Evolutionary conservation across 1,284 basidiomycete species (phyloP), one percentile per base, ranked within the genome.

Genomic region (Moesziomyces globuligerus): DNA sequence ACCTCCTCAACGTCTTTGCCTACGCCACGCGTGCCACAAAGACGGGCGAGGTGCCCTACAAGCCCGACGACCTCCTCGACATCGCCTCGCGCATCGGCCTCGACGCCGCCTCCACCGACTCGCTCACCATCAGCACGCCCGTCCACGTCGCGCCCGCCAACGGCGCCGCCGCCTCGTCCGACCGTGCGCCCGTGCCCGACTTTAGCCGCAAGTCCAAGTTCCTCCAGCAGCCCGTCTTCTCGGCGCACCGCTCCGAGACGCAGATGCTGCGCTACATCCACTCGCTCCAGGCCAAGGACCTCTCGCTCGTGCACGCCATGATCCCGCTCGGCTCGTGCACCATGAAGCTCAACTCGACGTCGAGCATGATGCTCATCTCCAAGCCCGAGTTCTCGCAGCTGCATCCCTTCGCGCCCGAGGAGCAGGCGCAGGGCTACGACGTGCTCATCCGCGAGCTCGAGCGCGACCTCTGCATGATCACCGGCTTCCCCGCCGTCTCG

Each of bases 291-390:
- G 89, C 89, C 54, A 98, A 98, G 85, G 95, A 98, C 83, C 88
- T 98, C 55, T 92, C 92, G 28, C 90, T 98, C 32, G 91, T 92
- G 7, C 94, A 98, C 82, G 89, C 92, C 37, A 98, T 98, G 93
- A 97, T 97, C 77, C 91, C 96, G 5, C 89, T 98, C 13, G 95
- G 95, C 54, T 95, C 81, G 28, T 85, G 83, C 77, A 84, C 83
- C 11, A 84, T 84, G 83, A 84, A 83, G 86, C 75, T 81, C 55
- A 81, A 81, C 68, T 73, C 75, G 24, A 74, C 79, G 1, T 94
- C 92, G 44, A 94, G 93, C 73, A 97, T 98, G 94, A 90, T 91
- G 53, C 94, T 95, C 13, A 86, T 98, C 32, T 96, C 93, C 7
- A 93, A 91, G 90, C 91, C 93, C 29, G 92, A 94, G 83, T 98